Evolutionary conservation across 257 asterid genomes (phyloP).

Genomic region (Capsicum rhomboideum): DNA sequence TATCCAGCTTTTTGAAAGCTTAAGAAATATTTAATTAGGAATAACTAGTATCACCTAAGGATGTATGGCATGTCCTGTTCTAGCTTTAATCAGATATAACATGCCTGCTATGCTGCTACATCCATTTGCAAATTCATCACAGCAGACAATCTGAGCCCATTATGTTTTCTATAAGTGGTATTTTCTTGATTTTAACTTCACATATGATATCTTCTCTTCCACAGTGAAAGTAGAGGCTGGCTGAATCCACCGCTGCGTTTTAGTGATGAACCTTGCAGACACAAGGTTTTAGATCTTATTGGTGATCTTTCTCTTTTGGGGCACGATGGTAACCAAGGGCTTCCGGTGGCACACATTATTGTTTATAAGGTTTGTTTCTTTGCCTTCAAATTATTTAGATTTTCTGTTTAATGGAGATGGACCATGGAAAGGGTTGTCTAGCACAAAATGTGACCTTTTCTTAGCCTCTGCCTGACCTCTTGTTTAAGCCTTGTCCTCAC

Average conservation of each 20-base stretch:
- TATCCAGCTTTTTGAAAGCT: neutral
- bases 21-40: neutral
- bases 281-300: slow-evolving; percentile 88
- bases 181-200: neutral
- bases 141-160: neutral
- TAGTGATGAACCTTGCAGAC: slow-evolving; percentile 85
- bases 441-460: neutral
- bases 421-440: neutral
- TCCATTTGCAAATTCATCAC: neutral
- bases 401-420: neutral
- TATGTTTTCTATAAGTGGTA: neutral
- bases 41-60: neutral
- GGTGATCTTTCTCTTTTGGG: slow-evolving; percentile 94
- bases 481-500: neutral
- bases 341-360: slow-evolving; percentile 67
- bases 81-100: neutral
- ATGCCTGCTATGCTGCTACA: neutral
- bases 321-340: slow-evolving; percentile 76
- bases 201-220: neutral
- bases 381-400: neutral
- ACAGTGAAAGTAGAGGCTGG: slow-evolving; percentile 73
- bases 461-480: neutral
- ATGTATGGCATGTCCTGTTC: neutral
- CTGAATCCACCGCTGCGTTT: slow-evolving; percentile 82
- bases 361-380: slow-evolving; percentile 62